Conservation (phyloP, 176 grass and related monocot genomes). For the Ananas comosus region DNA sequence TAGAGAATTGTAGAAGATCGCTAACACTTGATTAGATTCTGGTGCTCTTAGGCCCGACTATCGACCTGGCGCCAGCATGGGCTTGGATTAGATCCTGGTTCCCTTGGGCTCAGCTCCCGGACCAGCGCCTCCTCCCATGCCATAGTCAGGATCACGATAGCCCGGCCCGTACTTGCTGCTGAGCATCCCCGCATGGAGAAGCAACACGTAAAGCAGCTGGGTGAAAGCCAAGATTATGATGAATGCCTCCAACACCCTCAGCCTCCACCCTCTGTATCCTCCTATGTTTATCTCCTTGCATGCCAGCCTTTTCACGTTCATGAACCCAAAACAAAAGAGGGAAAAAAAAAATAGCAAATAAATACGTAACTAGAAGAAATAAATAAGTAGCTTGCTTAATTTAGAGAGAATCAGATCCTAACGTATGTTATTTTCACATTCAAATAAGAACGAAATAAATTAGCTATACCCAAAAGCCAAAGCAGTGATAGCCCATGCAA, state of each 20-base stretch:
- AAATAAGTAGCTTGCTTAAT: no score
- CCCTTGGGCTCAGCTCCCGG: conserved; percentile 46
- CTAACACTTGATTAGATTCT: no score
- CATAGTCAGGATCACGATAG: conserved; percentile 58
- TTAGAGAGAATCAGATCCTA: no score
- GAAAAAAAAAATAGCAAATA: not conserved
- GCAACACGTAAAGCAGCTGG: conserved; percentile 71
- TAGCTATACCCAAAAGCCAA: conserved; percentile 36
- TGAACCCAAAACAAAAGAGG: not conserved
- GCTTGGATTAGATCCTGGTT: not conserved
- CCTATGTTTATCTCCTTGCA: conserved; percentile 76
- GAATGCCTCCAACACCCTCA: conserved; percentile 62
- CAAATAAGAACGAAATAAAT: not conserved
- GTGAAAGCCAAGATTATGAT: conserved; percentile 74
- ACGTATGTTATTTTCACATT: not conserved
- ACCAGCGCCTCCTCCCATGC: conserved; percentile 17
- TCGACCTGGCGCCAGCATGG: no score
- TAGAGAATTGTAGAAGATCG: no score
- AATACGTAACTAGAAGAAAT: not conserved
- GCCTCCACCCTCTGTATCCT: conserved; percentile 48
- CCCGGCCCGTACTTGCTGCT: conserved; percentile 42
- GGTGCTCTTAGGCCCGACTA: no score
- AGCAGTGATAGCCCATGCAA: conserved; percentile 40
- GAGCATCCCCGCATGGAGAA: conserved; percentile 62
- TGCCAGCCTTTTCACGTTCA: conserved; percentile 19